Evolutionary conservation across 2,329 filamentous ascomycete species (phyloP).

Genomic region (Endothia cerciana): DNA sequence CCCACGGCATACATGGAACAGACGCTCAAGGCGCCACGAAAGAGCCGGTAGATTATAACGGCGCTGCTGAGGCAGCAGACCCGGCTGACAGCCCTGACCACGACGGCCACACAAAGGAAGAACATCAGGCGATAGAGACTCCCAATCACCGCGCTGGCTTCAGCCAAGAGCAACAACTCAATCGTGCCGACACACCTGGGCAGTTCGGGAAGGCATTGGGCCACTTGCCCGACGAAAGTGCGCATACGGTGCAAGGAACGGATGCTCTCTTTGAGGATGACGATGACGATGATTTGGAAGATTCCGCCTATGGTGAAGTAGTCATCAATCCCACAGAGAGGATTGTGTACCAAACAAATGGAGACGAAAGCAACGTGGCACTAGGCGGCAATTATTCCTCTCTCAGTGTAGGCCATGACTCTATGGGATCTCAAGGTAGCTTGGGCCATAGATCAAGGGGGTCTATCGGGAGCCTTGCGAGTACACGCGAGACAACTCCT

Average conservation of each 20-base stretch:
- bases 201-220: constrained; percentile 13
- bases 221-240: constrained; percentile 31
- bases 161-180: not conserved
- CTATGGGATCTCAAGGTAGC: constrained; percentile 17
- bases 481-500: constrained; percentile 23
- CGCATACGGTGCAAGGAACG: constrained; percentile 41
- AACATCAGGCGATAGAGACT: constrained; percentile 1
- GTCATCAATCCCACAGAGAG: constrained; percentile 14
- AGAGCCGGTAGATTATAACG: not conserved
- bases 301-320: constrained; percentile 19
- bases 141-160: not conserved
- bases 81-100: not conserved
- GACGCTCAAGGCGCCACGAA: not conserved
- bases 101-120: not conserved
- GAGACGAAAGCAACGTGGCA: constrained; percentile 12
- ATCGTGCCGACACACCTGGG: constrained; percentile 2
- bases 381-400: constrained; percentile 17
- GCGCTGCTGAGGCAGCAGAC: not conserved
- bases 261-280: constrained; percentile 40
- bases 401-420: constrained; percentile 11
- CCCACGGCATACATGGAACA: not conserved
- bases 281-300: constrained; percentile 23
- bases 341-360: constrained; percentile 17
- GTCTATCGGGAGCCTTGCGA: constrained; percentile 19
- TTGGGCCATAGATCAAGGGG: constrained; percentile 9